Conservation (phyloP, 129 eudicot species). For the Tagetes patula region DNA sequence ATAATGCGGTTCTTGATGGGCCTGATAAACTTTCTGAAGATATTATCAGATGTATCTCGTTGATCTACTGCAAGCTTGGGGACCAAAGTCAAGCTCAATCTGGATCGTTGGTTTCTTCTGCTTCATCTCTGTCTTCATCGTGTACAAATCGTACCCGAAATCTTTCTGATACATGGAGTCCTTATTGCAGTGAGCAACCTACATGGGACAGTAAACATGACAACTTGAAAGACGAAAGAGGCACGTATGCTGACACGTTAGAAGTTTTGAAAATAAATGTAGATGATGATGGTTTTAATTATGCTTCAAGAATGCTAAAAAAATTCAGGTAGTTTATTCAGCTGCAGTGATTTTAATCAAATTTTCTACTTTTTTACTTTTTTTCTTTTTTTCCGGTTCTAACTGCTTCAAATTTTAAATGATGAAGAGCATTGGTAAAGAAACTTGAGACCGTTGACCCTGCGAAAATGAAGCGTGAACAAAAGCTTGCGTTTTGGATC, state of each 20-base stretch:
- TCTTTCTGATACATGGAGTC: slow-evolving; percentile 80
- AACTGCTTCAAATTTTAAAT: slow-evolving; percentile 8
- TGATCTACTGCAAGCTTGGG: slow-evolving; percentile 77
- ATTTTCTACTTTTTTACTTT: background rate
- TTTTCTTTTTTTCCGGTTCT: background rate
- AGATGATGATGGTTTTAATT: slow-evolving; percentile 63
- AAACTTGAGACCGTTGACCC: slow-evolving; percentile 77
- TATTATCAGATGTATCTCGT: slow-evolving; percentile 66
- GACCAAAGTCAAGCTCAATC: slow-evolving; percentile 41
- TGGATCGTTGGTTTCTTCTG: slow-evolving; percentile 60
- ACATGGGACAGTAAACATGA: slow-evolving; percentile 34
- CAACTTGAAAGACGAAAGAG: slow-evolving; percentile 45
- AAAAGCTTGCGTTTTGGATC: slow-evolving; percentile 85
- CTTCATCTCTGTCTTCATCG: slow-evolving; percentile 70
- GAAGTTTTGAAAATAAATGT: slow-evolving; percentile 64
- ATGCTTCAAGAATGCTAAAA: slow-evolving; percentile 75
- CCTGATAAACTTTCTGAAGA: slow-evolving; percentile 80
- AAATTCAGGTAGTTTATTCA: slow-evolving; percentile 51
- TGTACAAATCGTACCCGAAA: slow-evolving; percentile 68
- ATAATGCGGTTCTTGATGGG: slow-evolving; percentile 34
- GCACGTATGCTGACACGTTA: slow-evolving; percentile 52
- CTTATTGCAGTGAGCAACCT: slow-evolving; percentile 53
- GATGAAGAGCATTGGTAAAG: slow-evolving; percentile 65
- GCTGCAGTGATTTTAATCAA: background rate
- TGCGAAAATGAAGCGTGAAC: slow-evolving; percentile 80